phyloP scores from a whole-genome alignment of 2,329 filamentous ascomycete species.

The Paraconiothyrium brasiliense region DNA sequence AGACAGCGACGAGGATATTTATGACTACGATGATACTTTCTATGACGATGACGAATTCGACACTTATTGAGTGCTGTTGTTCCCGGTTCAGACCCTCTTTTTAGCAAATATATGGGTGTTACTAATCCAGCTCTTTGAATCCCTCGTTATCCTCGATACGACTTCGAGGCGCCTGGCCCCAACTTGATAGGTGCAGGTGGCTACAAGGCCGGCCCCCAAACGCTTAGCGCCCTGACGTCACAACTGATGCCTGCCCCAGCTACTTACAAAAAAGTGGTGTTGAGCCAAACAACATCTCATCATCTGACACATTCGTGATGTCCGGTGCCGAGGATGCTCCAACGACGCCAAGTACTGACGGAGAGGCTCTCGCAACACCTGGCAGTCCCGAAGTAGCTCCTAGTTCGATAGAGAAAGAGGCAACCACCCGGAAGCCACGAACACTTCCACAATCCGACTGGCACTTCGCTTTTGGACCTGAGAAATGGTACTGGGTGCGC shows the following conservation, averaged over 20 bases:
- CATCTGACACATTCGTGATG: neutral
- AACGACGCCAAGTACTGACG: constrained; percentile 6
- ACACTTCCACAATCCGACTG: neutral
- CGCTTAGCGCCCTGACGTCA: neutral
- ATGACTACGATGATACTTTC: too few relatives aligned
- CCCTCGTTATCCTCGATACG: too few relatives aligned
- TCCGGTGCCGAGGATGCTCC: neutral
- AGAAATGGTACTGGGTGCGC: constrained; percentile 1
- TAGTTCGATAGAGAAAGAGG: neutral
- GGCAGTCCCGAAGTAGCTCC: neutral
- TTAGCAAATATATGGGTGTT: too few relatives aligned
- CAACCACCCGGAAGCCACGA: neutral
- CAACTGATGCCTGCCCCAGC: neutral
- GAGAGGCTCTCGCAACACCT: neutral
- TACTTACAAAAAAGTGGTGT: neutral
- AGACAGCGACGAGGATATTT: too few relatives aligned
- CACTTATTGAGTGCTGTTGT: too few relatives aligned
- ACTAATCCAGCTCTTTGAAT: too few relatives aligned
- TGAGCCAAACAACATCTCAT: neutral
- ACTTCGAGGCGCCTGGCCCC: too few relatives aligned
- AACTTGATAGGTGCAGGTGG: too few relatives aligned
- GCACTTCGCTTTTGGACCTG: constrained; percentile 7
- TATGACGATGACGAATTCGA: too few relatives aligned
- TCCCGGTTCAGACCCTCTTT: neutral
- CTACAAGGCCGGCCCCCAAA: neutral